Evolutionary conservation across 164 flowering plant genomes (phyloP).

Genomic region (Dillenia suffruticosa): DNA sequence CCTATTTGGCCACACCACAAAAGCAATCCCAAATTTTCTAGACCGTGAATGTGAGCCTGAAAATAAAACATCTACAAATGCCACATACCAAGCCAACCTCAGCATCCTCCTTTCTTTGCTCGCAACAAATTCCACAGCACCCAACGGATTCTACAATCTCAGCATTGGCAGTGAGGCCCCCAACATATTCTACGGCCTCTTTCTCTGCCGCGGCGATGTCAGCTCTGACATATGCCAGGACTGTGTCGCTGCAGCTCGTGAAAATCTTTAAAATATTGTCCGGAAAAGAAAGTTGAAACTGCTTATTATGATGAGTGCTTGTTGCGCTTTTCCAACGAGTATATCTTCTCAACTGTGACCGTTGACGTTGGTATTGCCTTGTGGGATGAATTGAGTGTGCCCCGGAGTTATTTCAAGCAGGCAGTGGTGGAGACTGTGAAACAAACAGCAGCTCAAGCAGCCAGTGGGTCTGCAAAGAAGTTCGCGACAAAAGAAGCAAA

Average conservation of each 20-base stretch:
- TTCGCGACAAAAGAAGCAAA: too few species aligned
- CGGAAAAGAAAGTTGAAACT: not conserved
- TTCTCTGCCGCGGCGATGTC: slow-evolving; percentile 11
- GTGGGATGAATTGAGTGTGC: too few species aligned
- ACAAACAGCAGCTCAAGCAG: too few species aligned
- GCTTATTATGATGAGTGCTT: slow-evolving; percentile 9
- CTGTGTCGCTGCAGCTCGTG: slow-evolving; percentile 1
- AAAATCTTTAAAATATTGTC: slow-evolving; percentile 1
- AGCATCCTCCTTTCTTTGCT: slow-evolving; percentile 15
- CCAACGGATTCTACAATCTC: slow-evolving; percentile 20
- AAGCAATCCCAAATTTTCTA: too few species aligned
- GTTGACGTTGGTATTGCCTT: too few species aligned
- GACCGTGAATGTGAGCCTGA: too few species aligned
- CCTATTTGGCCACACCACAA: too few species aligned
- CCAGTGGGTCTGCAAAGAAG: too few species aligned
- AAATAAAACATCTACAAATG: too few species aligned
- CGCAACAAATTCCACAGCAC: slow-evolving; percentile 5
- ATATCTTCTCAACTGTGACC: not conserved
- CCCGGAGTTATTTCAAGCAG: too few species aligned
- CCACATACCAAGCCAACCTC: slow-evolving; percentile 22
- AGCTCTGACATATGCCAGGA: not conserved
- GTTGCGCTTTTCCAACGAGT: slow-evolving; percentile 7
- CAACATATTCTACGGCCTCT: slow-evolving; percentile 6
- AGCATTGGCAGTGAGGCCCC: not conserved
- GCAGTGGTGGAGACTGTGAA: too few species aligned